Evolutionary conservation across 2,329 filamentous ascomycete genomes (phyloP), one percentile per base, ranked within the genome.

Genomic region (Trichoderma koningiopsis): DNA sequence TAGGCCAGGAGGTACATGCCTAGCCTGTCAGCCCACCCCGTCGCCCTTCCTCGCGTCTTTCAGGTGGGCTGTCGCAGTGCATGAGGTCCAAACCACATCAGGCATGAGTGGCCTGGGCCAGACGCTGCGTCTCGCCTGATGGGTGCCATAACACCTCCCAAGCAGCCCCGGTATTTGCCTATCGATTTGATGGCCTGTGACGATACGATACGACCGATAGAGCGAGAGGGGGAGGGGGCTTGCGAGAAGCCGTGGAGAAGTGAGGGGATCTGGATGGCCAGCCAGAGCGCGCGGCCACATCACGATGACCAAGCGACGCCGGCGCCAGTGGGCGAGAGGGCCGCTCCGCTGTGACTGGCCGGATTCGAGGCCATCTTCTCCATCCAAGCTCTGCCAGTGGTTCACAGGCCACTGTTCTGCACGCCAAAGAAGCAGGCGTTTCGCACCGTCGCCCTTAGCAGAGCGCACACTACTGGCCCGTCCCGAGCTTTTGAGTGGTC

Each of bases 161-260:
- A 22, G 33, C 61, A 60, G 49, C 63, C 47, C 64, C 57, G 31
- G 57, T 40, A 67, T 62, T 57, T 61, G 62, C 70, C 72, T 73
- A 72, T 73, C 16, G 70, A 66, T 60, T 68, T 65, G 62, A 58
- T 47, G 53, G 53, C 72, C 70, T 68, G 72, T 74, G 72, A 74
- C 71, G 69, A 70, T 68, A 64, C 65, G 69, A 69, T 70, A 68
- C 55, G 69, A 59, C 65, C 47, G 68, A 68, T 68, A 53, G 68
- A 59, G 68, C 22, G 55, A 43, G 52, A 57, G 58, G 47, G 57
- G 22, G 56, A 27, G 52, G 43, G 47, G 47, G 57, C 35, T 29
- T 68, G 43, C 13, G 27, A n/a, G 56, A 63, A 70, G 56, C 47
- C 49, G 56, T 56, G 63, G 68, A 58, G 68, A 31, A 55, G 24